phyloP scores from a whole-genome alignment of 2,329 filamentous ascomycete species.

The Ophiostoma montium region DNA sequence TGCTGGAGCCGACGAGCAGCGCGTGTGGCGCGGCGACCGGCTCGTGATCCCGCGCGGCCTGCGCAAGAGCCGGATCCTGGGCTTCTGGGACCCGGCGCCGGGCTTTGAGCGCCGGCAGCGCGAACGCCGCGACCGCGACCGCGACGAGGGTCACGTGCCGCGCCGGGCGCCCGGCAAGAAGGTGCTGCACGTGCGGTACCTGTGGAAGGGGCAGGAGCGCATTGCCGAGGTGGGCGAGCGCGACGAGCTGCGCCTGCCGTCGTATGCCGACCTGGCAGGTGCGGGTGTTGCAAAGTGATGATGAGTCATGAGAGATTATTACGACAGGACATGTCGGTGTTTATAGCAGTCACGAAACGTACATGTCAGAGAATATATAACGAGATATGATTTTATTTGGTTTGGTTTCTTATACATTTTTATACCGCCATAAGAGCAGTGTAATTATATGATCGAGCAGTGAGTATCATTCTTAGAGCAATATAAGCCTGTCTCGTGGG shows the following conservation, averaged over 20 bases:
- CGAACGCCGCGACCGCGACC: background rate
- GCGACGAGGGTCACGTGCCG: background rate
- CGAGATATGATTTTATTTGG: too few species aligned
- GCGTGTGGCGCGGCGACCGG: conserved; percentile 14
- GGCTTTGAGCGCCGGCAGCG: conserved; percentile 7
- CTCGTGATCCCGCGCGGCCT: conserved; percentile 25
- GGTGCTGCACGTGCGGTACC: conserved; percentile 31
- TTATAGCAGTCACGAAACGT: too few species aligned
- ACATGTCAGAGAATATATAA: background rate
- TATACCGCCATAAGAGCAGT: too few species aligned
- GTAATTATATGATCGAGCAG: too few species aligned
- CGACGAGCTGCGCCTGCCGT: conserved; percentile 23
- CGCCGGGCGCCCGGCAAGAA: conserved; percentile 21
- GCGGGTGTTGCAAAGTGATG: background rate
- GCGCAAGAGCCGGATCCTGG: conserved; percentile 29
- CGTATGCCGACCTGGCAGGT: background rate
- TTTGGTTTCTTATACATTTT: too few species aligned
- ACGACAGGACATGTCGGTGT: too few species aligned
- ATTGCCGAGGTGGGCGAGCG: conserved; percentile 23
- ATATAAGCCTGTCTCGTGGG: too few species aligned
- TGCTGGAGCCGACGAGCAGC: background rate
- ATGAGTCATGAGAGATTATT: background rate
- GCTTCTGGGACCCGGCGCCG: conserved; percentile 38
- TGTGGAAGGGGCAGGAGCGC: conserved; percentile 23
- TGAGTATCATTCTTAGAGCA: too few species aligned